These are phyloP conservation scores for Cutaneotrichosporon cyanovorans DNA, from an alignment of 1,284 basidiomycete genomes.

Conservation along the genomic window DNA sequence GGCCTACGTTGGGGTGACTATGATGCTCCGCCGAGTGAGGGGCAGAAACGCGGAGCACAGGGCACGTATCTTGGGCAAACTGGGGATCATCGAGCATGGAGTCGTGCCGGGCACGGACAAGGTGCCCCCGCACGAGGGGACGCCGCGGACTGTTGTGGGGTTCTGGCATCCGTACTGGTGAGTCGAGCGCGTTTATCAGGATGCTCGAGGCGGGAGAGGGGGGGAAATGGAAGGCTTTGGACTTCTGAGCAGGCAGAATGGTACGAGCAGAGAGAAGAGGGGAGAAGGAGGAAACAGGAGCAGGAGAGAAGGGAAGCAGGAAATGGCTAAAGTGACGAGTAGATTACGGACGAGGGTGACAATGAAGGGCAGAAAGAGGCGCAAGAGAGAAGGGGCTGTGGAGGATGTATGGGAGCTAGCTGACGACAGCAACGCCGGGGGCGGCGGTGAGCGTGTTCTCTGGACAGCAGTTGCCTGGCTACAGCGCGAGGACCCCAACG, in stretches of 20 bases:
- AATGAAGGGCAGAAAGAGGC: too few species aligned
- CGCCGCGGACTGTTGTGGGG: conserved; percentile 54
- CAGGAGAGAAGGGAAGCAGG: too few species aligned
- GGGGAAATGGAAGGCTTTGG: too few species aligned
- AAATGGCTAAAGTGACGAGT: too few species aligned
- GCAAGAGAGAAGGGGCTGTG: too few species aligned
- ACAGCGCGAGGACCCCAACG: conserved; percentile 62
- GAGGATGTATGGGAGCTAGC: too few species aligned
- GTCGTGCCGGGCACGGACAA: conserved; percentile 28
- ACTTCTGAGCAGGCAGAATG: too few species aligned
- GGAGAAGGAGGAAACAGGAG: too few species aligned
- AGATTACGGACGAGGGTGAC: too few species aligned
- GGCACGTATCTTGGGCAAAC: conserved; percentile 19
- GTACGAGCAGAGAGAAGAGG: too few species aligned
- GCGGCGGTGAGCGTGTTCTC: conserved; percentile 91
- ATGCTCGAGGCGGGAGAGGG: too few species aligned
- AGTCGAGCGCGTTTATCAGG: too few species aligned
- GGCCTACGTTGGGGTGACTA: conserved; percentile 12
- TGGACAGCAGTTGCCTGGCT: conserved; percentile 83
- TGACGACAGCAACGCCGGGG: conserved; percentile 76
- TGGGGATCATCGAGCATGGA: conserved; percentile 29
- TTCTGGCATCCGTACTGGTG: conserved; percentile 97
- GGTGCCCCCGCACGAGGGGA: conserved; percentile 23
- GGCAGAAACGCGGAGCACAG: conserved; percentile 25
- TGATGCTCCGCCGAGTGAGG: conserved; percentile 18